Percentiles rank a stretch among this genome's conserved stretches.
phyloP scores from a whole-genome alignment of 2,329 filamentous ascomycete species.

The Aspergillus chevalieri region DNA sequence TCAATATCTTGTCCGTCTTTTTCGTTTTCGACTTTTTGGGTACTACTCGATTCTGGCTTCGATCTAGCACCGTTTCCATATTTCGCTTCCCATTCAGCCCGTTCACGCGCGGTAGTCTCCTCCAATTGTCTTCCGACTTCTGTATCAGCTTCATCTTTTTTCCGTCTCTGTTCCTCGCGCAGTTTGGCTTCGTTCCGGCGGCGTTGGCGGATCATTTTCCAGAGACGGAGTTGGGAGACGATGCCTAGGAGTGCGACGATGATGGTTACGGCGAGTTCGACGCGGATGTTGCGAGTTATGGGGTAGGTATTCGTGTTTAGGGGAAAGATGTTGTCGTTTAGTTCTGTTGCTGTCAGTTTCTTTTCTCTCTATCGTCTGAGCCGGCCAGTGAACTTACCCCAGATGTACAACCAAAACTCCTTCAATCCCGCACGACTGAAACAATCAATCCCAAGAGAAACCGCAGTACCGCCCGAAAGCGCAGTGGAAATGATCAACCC shows the following conservation, averaged over 20 bases:
- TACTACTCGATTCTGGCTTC: conserved; percentile 22
- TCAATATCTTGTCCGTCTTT: conserved; percentile 7
- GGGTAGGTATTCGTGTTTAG: conserved; percentile 72
- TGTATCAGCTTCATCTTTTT: conserved; percentile 58
- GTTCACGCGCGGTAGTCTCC: conserved; percentile 39
- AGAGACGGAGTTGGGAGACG: conserved; percentile 78
- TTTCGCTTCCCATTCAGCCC: conserved; percentile 64
- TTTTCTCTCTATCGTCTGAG: neutral
- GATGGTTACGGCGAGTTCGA: conserved; percentile 73
- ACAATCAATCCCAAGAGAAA: conserved; percentile 82
- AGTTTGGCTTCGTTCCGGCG: conserved; percentile 41
- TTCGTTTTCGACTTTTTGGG: conserved; percentile 21
- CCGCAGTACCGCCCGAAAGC: conserved; percentile 72
- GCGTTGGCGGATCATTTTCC: conserved; percentile 65
- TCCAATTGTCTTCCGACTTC: conserved; percentile 58
- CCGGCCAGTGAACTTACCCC: conserved; percentile 48
- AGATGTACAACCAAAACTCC: conserved; percentile 93
- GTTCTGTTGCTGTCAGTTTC: conserved; percentile 33
- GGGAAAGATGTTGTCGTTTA: conserved; percentile 78
- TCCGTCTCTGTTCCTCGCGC: conserved; percentile 50
- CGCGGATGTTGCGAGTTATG: conserved; percentile 75
- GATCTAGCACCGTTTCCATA: conserved; percentile 58
- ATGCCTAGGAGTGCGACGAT: conserved; percentile 69
- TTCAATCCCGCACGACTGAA: conserved; percentile 85
- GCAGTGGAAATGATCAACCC: conserved; percentile 69